Evolutionary conservation across 2,329 filamentous ascomycete genomes (phyloP).

Genomic region (Fusarium coffeatum): DNA sequence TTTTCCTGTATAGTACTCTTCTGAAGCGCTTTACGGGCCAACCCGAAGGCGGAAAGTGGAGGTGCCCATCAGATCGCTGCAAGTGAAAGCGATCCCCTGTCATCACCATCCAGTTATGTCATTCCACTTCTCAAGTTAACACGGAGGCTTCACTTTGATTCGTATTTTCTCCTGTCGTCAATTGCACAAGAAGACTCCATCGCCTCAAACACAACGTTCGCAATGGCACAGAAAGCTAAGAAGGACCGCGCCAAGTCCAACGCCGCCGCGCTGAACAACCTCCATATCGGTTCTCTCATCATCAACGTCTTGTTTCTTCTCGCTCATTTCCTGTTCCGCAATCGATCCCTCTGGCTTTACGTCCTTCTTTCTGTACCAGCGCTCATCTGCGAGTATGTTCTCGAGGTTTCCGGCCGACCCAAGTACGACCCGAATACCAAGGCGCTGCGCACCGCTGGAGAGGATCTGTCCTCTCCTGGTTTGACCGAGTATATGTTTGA

Average conservation of each 20-base stretch:
- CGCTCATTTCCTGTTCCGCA: conserved; percentile 73
- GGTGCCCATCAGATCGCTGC: conserved; percentile 20
- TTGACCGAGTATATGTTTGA: conserved; percentile 99
- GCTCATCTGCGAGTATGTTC: conserved; percentile 82
- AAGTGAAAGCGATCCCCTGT: conserved; percentile 17
- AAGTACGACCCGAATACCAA: conserved; percentile 72
- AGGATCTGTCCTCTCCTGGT: conserved; percentile 87
- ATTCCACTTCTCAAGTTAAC: conserved; percentile 24
- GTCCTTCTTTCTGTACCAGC: conserved; percentile 78
- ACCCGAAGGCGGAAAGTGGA: conserved; percentile 30
- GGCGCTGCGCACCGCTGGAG: conserved; percentile 80
- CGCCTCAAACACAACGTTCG: not conserved
- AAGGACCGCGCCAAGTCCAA: conserved; percentile 82
- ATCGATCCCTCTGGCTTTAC: conserved; percentile 76
- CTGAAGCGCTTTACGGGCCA: not conserved
- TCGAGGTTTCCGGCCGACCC: conserved; percentile 87
- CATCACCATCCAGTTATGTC: conserved; percentile 17
- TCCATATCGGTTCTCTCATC: conserved; percentile 79
- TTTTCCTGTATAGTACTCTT: not conserved
- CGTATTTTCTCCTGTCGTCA: not conserved
- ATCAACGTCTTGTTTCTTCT: conserved; percentile 82
- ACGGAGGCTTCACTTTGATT: not conserved
- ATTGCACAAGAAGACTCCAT: not conserved
- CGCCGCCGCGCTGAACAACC: conserved; percentile 78
- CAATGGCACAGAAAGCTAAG: conserved; percentile 72